Evolutionary conservation across 192 early-diverging fungal genomes (phyloP), one percentile per base, ranked within the genome.

Genomic region (Coemansia sp.): DNA sequence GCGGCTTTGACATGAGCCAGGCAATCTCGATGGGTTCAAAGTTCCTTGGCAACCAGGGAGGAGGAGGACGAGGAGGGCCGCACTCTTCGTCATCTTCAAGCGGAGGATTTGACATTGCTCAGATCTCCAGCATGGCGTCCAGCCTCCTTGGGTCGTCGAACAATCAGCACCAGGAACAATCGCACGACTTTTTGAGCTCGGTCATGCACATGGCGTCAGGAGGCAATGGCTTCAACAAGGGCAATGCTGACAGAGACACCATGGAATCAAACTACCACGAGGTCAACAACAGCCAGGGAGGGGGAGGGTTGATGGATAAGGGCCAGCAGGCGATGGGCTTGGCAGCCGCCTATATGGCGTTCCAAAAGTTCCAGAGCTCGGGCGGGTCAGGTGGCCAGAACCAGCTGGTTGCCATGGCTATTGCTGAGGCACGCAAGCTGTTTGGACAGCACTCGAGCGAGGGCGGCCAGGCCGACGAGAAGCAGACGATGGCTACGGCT

Each of bases 401-500:
- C 57, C 61, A 74, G 57, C 64, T 80, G 25, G 57, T 67, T 4
- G 68, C 60, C 7, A 73, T 74, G 72, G 77, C 77, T 5, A 74
- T 80, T 50, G 59, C 67, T 7, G 64, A 80, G 64, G 77, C 71
- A 0, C 65, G 68, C 53, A 74, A 67, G 59, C 67, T 80, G 33
- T 80, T 74, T 53, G 61, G 42, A 29, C 54, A 64, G 64, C 77
- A 80, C 37, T 57, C 64, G n/a, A 37, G 50, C 23, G 25, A 70
- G 34, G 72, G 72, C 27, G 76, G 76, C 41, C 48, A 40, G 17
- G 77, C 72, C 0, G 57, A 69, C 42, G 67, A 80, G 62, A 59
- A 80, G 58, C 59, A 73, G 61, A 74, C 72, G 1, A 52, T 80
- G 61, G 77, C 77, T 10, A 80, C 77, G 3, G 77, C 77, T 29